Percentiles rank a stretch among this genome's conserved stretches.
Evolutionary conservation across 371 early-diverging fungal genomes (phyloP).

Genomic region (Quaeritorhiza haematococci): DNA sequence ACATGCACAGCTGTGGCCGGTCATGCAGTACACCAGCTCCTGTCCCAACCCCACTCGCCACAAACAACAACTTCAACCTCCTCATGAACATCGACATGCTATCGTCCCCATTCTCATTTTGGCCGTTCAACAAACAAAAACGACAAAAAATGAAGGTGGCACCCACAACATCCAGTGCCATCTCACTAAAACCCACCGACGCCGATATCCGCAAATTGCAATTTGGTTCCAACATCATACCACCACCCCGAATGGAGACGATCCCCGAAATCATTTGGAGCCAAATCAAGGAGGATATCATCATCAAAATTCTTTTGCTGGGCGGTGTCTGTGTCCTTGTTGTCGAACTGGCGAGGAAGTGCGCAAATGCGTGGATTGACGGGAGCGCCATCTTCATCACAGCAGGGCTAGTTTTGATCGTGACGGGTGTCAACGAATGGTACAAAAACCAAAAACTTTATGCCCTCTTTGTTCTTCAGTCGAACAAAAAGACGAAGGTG

Average conservation of each 20-base stretch:
- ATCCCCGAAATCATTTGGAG: slow-evolving; percentile 67
- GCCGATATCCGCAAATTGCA: no score
- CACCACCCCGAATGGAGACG: slow-evolving; percentile 58
- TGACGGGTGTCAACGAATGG: slow-evolving; percentile 93
- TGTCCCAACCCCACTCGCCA: no score
- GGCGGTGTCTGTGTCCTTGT: slow-evolving; percentile 73
- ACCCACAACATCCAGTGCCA: no score
- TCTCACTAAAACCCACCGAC: no score
- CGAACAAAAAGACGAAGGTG: slow-evolving; percentile 58
- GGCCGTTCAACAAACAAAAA: no score
- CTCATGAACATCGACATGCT: no score
- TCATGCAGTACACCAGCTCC: no score
- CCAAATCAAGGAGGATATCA: slow-evolving; percentile 40
- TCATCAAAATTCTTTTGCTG: slow-evolving; percentile 61
- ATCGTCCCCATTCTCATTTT: no score
- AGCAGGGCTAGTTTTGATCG: slow-evolving; percentile 86
- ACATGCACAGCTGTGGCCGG: no score
- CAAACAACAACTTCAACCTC: no score
- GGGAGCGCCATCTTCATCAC: slow-evolving; percentile 87
- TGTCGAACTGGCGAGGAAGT: slow-evolving; percentile 56
- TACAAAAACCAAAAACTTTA: slow-evolving; percentile 93
- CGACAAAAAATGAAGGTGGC: no score
- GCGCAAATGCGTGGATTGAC: slow-evolving; percentile 65
- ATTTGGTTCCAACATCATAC: slow-evolving; percentile 62
- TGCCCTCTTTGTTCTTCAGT: slow-evolving; percentile 42